Evolutionary conservation across 805 yeast genomes (phyloP).

Genomic region (Helenozyma baotianmanensis): DNA sequence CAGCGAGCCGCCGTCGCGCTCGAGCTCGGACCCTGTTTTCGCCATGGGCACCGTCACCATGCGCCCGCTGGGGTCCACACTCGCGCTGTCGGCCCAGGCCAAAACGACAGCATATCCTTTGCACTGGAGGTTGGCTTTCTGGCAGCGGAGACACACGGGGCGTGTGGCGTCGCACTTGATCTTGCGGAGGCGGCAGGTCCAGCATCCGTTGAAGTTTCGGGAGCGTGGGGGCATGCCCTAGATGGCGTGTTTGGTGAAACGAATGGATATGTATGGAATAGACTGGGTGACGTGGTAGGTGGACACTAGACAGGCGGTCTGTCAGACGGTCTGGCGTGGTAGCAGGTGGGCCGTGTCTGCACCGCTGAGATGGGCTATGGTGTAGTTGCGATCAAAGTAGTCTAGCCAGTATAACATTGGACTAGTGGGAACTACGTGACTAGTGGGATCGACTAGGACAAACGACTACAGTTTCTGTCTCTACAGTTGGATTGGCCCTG

Average conservation of each 20-base stretch:
- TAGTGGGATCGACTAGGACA: no score
- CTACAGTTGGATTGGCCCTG: no score
- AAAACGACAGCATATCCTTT: conserved; percentile 47
- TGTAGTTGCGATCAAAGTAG: no score
- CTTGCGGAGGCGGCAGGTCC: conserved; percentile 51
- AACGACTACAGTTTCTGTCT: no score
- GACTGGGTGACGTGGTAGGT: no score
- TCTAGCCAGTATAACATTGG: no score
- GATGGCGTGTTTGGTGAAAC: not conserved
- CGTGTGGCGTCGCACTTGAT: conserved; percentile 48
- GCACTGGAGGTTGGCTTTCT: conserved; percentile 41
- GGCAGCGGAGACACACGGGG: conserved; percentile 46
- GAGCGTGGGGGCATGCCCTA: conserved; percentile 17
- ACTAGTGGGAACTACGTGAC: no score
- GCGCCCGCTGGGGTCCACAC: conserved; percentile 21
- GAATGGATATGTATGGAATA: no score
- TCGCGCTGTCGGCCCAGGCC: conserved; percentile 42
- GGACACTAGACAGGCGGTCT: no score
- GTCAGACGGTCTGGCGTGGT: no score
- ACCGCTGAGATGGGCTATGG: no score
- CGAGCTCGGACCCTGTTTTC: conserved; percentile 13
- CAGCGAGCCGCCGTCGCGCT: conserved; percentile 30
- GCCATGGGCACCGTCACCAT: conserved; percentile 15
- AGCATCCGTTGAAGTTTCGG: conserved; percentile 48
- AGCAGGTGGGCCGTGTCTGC: no score